Evolutionary conservation across 331 rosid species (phyloP).

Genomic region (Cydonia oblonga): DNA sequence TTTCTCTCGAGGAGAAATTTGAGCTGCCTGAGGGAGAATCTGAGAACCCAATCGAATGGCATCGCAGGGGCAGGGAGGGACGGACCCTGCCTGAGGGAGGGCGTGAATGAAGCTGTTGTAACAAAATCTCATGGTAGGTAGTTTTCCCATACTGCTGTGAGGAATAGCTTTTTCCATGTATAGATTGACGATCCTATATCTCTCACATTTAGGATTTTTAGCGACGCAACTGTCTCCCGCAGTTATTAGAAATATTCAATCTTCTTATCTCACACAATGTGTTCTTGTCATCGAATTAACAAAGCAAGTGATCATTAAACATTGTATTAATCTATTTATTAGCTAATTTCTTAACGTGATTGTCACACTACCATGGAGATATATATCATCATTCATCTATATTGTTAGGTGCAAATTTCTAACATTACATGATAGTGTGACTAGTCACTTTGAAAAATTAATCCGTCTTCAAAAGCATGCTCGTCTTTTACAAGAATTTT

Average conservation of each 20-base stretch:
- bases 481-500: neutral
- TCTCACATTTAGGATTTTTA: neutral
- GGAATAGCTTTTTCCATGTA: constrained; percentile 41
- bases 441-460: neutral
- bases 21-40: neutral
- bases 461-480: neutral
- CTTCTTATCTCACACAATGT: neutral
- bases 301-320: neutral
- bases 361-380: accelerated
- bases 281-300: neutral
- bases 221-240: constrained; percentile 5
- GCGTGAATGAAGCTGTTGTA: constrained; percentile 16
- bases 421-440: neutral
- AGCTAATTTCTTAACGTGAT: neutral
- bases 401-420: too few relatives aligned
- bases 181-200: constrained; percentile 12
- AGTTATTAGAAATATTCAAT: neutral
- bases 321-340: too few relatives aligned
- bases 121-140: constrained; percentile 30
- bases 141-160: constrained; percentile 30
- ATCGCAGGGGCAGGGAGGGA: constrained; percentile 45
- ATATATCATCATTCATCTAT: too few relatives aligned
- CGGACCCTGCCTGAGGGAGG: constrained; percentile 36
- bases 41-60: constrained; percentile 19
- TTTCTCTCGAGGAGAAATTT: constrained; percentile 3